Evolutionary conservation across 164 flowering plant genomes (phyloP).

Genomic region (Nymphaea colorata): DNA sequence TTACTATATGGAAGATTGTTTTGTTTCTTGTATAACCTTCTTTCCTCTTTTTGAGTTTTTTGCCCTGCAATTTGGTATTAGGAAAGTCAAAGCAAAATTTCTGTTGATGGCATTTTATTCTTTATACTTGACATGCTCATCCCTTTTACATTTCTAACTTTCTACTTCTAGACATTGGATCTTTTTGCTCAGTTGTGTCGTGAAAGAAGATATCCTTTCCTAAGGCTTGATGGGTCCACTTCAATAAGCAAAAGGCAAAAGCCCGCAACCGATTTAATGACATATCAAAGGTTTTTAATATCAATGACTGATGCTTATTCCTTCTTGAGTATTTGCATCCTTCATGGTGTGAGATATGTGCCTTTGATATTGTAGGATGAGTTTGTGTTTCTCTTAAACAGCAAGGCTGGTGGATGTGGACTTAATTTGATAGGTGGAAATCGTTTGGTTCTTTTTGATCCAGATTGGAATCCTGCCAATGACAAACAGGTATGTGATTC

Average conservation of each 20-base stretch:
- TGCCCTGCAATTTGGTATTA: too few species aligned
- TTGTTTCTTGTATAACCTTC: too few species aligned
- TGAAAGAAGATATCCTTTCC: constrained; percentile 84
- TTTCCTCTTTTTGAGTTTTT: too few species aligned
- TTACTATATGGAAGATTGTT: too few species aligned
- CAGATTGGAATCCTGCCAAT: constrained; percentile 99
- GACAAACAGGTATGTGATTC: constrained; percentile 72
- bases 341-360: not conserved
- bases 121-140: not conserved
- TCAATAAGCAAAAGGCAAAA: constrained; percentile 90
- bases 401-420: constrained; percentile 99
- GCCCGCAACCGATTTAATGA: constrained; percentile 79
- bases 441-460: constrained; percentile 91
- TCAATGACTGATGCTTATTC: not conserved
- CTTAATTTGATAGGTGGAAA: constrained; percentile 97
- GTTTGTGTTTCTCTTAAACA: constrained; percentile 93
- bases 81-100: too few species aligned
- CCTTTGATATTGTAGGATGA: constrained; percentile 57
- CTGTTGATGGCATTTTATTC: too few species aligned
- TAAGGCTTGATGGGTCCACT: constrained; percentile 96
- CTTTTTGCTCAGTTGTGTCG: constrained; percentile 97
- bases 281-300: constrained; percentile 49
- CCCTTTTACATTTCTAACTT: constrained; percentile 1
- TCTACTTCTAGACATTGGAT: constrained; percentile 59
- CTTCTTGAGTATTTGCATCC: not conserved